Evolutionary conservation across 2,329 filamentous ascomycete species (phyloP).

Genomic region (Colletotrichum sp.): DNA sequence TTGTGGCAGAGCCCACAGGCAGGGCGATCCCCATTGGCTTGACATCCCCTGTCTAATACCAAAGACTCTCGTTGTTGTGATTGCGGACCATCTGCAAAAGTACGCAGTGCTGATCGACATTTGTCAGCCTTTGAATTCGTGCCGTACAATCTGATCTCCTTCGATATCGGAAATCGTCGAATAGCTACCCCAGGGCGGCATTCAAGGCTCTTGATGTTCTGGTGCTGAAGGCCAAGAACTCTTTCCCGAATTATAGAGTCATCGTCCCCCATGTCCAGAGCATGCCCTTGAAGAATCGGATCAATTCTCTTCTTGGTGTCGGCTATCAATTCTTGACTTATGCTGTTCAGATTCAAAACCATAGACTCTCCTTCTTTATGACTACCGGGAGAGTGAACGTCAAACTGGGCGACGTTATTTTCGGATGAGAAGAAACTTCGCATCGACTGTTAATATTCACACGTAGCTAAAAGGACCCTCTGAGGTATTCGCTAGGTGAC

Average conservation of each 20-base stretch:
- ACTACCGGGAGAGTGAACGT: neutral
- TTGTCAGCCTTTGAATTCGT: neutral
- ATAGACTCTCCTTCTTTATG: neutral
- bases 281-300: neutral
- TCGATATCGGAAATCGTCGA: too few species aligned
- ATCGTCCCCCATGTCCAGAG: neutral
- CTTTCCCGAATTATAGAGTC: neutral
- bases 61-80: neutral
- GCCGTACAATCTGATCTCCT: neutral
- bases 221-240: neutral
- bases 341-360: neutral
- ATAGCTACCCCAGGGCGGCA: too few species aligned
- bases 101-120: neutral
- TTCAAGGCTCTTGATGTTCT: neutral
- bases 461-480: neutral
- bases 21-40: neutral
- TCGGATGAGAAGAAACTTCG: neutral
- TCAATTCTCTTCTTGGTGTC: neutral
- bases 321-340: neutral
- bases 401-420: neutral
- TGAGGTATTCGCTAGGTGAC: neutral
- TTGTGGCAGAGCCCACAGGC: neutral
- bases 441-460: neutral
- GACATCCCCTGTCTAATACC: neutral
- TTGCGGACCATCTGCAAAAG: neutral